These are phyloP conservation scores for Aureoboletus auriporus DNA, from an alignment of 768 basidiomycete species.

Conservation along the genomic window DNA sequence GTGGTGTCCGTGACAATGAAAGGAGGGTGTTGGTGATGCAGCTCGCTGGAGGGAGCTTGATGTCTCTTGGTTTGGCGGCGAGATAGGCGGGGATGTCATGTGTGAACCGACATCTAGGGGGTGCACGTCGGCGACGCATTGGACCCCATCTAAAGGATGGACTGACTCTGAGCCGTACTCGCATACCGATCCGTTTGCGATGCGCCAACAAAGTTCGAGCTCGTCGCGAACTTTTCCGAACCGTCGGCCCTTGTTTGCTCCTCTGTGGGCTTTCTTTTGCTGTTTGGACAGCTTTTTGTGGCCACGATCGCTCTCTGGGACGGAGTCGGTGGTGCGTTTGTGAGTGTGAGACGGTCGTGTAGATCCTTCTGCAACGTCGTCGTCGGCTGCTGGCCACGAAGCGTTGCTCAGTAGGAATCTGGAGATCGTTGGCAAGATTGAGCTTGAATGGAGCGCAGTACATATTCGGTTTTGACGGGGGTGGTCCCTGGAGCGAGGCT, in stretches of 20 bases:
- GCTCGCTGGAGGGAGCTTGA: slow-evolving; percentile 49
- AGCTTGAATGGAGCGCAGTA: background rate
- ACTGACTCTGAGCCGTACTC: slow-evolving; percentile 64
- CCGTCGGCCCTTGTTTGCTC: slow-evolving; percentile 79
- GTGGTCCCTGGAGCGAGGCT: slow-evolving; percentile 42
- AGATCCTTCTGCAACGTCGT: slow-evolving; percentile 63
- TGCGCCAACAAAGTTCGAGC: slow-evolving; percentile 75
- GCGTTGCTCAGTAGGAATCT: slow-evolving; percentile 40
- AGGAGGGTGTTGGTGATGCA: slow-evolving; percentile 44
- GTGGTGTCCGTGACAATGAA: slow-evolving; percentile 36
- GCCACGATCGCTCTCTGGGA: slow-evolving; percentile 30
- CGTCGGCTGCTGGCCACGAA: slow-evolving; percentile 36
- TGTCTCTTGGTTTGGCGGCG: slow-evolving; percentile 67
- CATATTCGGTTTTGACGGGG: slow-evolving; percentile 51
- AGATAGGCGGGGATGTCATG: slow-evolving; percentile 81
- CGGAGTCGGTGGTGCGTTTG: slow-evolving; percentile 21
- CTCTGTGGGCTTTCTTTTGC: slow-evolving; percentile 69
- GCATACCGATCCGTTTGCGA: slow-evolving; percentile 69
- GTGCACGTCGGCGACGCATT: background rate
- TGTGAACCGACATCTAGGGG: slow-evolving; percentile 71
- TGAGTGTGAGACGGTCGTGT: slow-evolving; percentile 29
- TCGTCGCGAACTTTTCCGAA: slow-evolving; percentile 79
- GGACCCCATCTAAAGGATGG: background rate
- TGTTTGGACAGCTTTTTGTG: slow-evolving; percentile 51
- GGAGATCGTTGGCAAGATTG: background rate